Evolutionary conservation across 1,284 basidiomycete species (phyloP).

Genomic region (Ceratobasidium sp.): DNA sequence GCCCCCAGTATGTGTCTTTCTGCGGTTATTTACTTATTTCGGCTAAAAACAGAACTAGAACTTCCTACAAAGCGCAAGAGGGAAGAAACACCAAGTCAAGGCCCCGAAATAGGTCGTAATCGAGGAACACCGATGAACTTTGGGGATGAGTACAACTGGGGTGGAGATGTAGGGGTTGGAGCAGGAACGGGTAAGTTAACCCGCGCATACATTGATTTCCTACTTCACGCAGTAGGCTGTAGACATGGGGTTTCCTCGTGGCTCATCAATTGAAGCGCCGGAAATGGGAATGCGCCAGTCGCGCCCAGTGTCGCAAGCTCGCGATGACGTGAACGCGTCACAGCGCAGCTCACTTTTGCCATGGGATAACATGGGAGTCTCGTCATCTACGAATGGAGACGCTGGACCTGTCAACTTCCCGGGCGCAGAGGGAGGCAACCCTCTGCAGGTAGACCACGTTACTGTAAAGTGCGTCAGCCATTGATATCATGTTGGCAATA

Average conservation of each 20-base stretch:
- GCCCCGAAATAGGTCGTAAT: constrained; percentile 31
- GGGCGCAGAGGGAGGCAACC: constrained; percentile 49
- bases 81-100: constrained; percentile 40
- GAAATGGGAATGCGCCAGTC: constrained; percentile 58
- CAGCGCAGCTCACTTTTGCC: constrained; percentile 78
- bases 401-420: constrained; percentile 56
- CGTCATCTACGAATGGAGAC: constrained; percentile 63
- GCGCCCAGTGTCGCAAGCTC: constrained; percentile 61
- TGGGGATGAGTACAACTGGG: constrained; percentile 29
- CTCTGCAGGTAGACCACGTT: constrained; percentile 11
- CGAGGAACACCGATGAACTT: constrained; percentile 35
- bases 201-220: constrained; percentile 16
- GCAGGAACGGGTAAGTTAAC: constrained; percentile 48
- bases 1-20: constrained; percentile 20
- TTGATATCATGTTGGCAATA: constrained; percentile 55
- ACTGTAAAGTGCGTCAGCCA: constrained; percentile 17
- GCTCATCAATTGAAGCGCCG: constrained; percentile 16
- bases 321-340: constrained; percentile 52
- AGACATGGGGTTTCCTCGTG: constrained; percentile 14
- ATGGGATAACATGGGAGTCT: constrained; percentile 77
- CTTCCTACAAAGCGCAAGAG: constrained; percentile 31
- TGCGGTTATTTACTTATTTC: background rate
- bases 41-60: background rate
- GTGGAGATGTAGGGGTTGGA: constrained; percentile 1
- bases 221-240: background rate